A percentile compares a stretch with the other conserved stretches of the same genome.
Conservation (phyloP, 257 asterid genomes). For the Plantago elongata region DNA sequence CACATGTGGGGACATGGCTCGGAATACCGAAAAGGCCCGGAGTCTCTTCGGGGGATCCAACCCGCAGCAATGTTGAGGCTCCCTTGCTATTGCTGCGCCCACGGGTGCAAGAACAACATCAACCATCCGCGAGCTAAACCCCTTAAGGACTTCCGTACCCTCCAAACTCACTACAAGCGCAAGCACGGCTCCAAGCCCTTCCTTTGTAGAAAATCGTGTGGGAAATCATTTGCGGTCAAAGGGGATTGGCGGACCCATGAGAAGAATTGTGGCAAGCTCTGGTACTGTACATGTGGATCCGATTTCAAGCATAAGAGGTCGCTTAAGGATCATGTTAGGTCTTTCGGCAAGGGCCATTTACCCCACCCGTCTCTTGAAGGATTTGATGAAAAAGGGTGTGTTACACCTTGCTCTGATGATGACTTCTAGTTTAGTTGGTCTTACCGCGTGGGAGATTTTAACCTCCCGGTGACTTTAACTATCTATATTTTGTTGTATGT, state of each 20-base stretch:
- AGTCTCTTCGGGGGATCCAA: slow-evolving; percentile 70
- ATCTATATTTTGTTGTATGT: slow-evolving; percentile 5
- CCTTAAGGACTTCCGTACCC: slow-evolving; percentile 82
- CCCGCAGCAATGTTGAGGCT: slow-evolving; percentile 89
- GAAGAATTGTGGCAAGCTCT: slow-evolving; percentile 85
- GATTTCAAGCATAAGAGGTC: slow-evolving; percentile 90
- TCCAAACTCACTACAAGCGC: slow-evolving; percentile 89
- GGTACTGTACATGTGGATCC: slow-evolving; percentile 87
- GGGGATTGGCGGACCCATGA: slow-evolving; percentile 97
- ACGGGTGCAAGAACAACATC: slow-evolving; percentile 84
- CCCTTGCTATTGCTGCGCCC: slow-evolving; percentile 84
- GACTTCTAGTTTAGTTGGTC: slow-evolving; percentile 16
- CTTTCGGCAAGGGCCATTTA: slow-evolving; percentile 73
- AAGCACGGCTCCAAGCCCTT: slow-evolving; percentile 87
- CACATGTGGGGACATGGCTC: slow-evolving; percentile 99
- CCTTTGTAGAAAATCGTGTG: slow-evolving; percentile 60
- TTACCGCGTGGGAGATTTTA: not conserved
- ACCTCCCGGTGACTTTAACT: not conserved
- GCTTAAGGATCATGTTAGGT: slow-evolving; percentile 74
- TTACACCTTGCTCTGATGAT: slow-evolving; percentile 48
- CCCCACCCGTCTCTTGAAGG: slow-evolving; percentile 60
- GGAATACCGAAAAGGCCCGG: slow-evolving; percentile 75
- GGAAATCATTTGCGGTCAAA: slow-evolving; percentile 73
- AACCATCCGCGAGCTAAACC: slow-evolving; percentile 86
- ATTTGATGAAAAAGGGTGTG: slow-evolving; percentile 42